Evolutionary conservation across 225 moss, liverwort and hornwort genomes (phyloP).

Genomic region (Bryum argenteum): DNA sequence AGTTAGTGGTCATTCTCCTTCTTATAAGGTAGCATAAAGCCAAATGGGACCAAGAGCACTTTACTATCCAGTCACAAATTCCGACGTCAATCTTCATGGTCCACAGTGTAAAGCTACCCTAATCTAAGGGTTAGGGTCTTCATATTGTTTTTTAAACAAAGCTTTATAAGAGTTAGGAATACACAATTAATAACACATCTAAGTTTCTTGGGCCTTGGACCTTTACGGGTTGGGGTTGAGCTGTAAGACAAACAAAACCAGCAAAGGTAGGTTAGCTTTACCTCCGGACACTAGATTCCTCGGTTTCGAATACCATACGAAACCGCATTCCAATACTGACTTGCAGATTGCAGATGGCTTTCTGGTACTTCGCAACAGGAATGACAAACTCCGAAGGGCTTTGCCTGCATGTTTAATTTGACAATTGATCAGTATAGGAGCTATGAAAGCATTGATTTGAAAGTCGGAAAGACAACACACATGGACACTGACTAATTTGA

Average conservation of each 20-base stretch:
- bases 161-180: too few species aligned
- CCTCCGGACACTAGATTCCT: conserved; percentile 93
- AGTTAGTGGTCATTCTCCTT: too few species aligned
- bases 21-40: too few species aligned
- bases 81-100: too few species aligned
- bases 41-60: too few species aligned
- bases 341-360: conserved; percentile 75
- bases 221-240: too few species aligned
- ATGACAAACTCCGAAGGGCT: conserved; percentile 98
- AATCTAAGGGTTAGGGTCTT: too few species aligned
- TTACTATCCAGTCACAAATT: too few species aligned
- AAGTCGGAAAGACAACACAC: conserved; percentile 15
- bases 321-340: conserved; percentile 95
- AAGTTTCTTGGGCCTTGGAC: too few species aligned
- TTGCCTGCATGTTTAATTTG: conserved; percentile 57
- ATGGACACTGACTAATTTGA: not conserved
- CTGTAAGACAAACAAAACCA: conserved; percentile 17
- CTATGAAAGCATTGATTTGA: conserved; percentile 4
- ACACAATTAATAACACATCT: too few species aligned
- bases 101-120: too few species aligned
- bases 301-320: conserved; percentile 96
- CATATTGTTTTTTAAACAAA: too few species aligned
- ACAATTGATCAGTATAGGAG: conserved; percentile 19
- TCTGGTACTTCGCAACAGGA: conserved; percentile 84
- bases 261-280: conserved; percentile 33